Base-by-base conservation (phyloP, 768 basidiomycete species). In the Astraeus odoratus region DNA sequence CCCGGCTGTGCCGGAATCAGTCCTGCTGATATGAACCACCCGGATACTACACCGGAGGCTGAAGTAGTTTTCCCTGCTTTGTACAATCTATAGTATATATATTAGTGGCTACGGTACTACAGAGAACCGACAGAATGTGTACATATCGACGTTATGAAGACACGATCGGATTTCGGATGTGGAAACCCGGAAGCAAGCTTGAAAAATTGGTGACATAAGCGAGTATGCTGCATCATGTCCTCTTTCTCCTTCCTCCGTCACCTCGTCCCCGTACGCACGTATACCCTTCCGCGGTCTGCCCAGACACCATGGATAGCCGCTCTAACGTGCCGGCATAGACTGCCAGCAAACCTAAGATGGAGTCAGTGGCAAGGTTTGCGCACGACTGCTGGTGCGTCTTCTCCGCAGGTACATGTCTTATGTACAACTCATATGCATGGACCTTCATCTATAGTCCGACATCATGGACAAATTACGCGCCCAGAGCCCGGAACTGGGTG, bases 401-500 rank as follows among this genome's bases (percentile, higher is more conserved):
- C 24, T 29, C 26, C 26, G 12, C 4, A 26, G 39, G 25, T 22
- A 19, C 23, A 38, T n/a, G 37, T 18, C 22, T 7, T 24, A 24
- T 38, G 20, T n/a, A 12, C 20, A 6, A 10, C 18, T 23, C 15
- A 15, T 30, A 29, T 7, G 8, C 7, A 13, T 29, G 15, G 8
- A 30, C 29, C 15, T 24, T 39, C 31, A 25, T 46, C 36, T 33
- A 24, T 24, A 57, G 55, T 30, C 18, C 61, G 23, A 24, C 57
- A 50, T 15, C 83, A 86, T 56, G 79, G 75, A n/a, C 55, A 60
- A 40, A 61, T 83, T 29, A 69, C 68, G n/a, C 75, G 80, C 31
- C 85, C 84, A 51, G 64, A 68, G 39, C 75, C 80, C 5, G 86
- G 84, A 34, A 82, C 80, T 40, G 85, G 86, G 85, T 86, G 50